Conservation (phyloP, 2,329 filamentous ascomycete species). For the Pseudopithomyces chartarum region DNA sequence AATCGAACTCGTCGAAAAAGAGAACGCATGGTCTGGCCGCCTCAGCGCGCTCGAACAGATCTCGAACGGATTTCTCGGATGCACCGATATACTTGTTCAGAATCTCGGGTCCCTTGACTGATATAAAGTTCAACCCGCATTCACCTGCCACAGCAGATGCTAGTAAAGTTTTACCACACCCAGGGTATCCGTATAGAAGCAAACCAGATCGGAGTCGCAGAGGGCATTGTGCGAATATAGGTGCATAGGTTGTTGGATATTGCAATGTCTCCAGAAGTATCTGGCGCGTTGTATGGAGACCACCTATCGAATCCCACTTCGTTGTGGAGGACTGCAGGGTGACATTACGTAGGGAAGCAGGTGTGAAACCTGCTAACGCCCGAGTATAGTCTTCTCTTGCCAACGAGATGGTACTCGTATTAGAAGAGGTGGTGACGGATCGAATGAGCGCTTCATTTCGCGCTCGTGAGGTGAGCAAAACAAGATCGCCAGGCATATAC, state of each 20-base stretch:
- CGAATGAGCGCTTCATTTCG: slow-evolving; percentile 92
- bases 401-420: slow-evolving; percentile 61
- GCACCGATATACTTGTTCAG: slow-evolving; percentile 99
- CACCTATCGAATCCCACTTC: slow-evolving; percentile 90
- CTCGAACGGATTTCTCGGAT: slow-evolving; percentile 92
- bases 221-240: slow-evolving; percentile 95
- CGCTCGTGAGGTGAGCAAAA: slow-evolving; percentile 82
- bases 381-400: slow-evolving; percentile 77
- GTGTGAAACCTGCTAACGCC: slow-evolving; percentile 90
- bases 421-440: slow-evolving; percentile 60
- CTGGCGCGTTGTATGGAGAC: slow-evolving; percentile 81
- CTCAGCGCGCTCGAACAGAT: slow-evolving; percentile 89
- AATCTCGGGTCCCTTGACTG: slow-evolving; percentile 96
- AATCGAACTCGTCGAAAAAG: slow-evolving; percentile 99
- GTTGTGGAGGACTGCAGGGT: slow-evolving; percentile 91
- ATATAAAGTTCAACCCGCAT: slow-evolving; percentile 97
- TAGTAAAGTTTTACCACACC: slow-evolving; percentile 94
- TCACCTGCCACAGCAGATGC: slow-evolving; percentile 97
- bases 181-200: slow-evolving; percentile 91
- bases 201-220: slow-evolving; percentile 92
- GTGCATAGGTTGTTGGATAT: slow-evolving; percentile 97
- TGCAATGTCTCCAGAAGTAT: slow-evolving; percentile 94
- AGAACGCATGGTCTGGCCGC: slow-evolving; percentile 92
- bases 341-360: slow-evolving; percentile 91
- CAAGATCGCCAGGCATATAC: slow-evolving; percentile 95